Evolutionary conservation across 768 basidiomycete genomes (phyloP).

Genomic region (Mycena capillaripes): DNA sequence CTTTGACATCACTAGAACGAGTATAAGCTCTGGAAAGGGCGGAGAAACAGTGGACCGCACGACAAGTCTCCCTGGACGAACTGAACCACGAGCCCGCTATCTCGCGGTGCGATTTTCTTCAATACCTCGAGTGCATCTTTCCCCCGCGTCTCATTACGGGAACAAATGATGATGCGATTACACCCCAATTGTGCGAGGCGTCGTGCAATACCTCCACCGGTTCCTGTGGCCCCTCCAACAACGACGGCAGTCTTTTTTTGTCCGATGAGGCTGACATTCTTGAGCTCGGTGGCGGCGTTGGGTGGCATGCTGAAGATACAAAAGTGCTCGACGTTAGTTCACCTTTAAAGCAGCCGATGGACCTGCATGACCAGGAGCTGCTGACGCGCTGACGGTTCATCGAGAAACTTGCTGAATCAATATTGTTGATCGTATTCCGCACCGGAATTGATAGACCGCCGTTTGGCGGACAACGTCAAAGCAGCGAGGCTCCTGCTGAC

Average conservation of each 20-base stretch:
- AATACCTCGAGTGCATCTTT: neutral
- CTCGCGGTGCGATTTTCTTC: neutral
- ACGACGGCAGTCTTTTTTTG: constrained; percentile 23
- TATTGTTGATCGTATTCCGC: too few species aligned
- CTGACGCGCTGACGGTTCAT: too few species aligned
- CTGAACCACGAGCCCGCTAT: neutral
- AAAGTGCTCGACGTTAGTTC: too few species aligned
- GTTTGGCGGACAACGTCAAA: too few species aligned
- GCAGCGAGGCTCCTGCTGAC: too few species aligned
- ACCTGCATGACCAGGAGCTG: too few species aligned
- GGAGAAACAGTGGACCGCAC: neutral
- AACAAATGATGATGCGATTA: neutral
- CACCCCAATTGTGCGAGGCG: constrained; percentile 10
- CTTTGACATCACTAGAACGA: neutral
- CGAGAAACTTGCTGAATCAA: too few species aligned
- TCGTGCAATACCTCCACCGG: neutral
- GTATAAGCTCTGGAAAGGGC: too few species aligned
- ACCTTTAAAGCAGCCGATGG: too few species aligned
- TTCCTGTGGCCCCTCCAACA: neutral
- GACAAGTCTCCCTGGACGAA: constrained; percentile 8
- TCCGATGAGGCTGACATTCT: neutral
- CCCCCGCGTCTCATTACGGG: neutral
- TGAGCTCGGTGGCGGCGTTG: neutral
- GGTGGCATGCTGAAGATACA: neutral
- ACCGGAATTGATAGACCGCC: too few species aligned